These are phyloP conservation scores for Pseudopyricularia javanii DNA, from an alignment of 2,329 filamentous ascomycete genomes.

Conservation along the genomic window DNA sequence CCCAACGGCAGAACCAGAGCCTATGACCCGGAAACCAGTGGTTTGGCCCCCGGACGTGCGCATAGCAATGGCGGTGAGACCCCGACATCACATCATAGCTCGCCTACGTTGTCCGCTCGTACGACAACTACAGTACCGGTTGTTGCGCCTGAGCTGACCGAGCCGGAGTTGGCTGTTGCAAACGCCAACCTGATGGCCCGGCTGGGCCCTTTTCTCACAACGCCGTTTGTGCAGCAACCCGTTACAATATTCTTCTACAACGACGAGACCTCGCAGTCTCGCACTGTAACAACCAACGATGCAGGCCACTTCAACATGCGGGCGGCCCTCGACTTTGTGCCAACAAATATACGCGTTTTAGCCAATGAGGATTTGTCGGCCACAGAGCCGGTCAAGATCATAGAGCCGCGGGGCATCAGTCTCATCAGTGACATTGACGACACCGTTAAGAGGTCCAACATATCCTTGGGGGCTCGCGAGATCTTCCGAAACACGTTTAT, in stretches of 20 bases:
- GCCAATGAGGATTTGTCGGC: conserved; percentile 77
- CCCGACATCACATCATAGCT: conserved; percentile 25
- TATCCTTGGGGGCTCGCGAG: conserved; percentile 73
- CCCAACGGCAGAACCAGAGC: conserved; percentile 20
- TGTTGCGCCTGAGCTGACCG: conserved; percentile 44
- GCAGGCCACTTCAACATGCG: conserved; percentile 78
- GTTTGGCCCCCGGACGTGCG: conserved; percentile 12
- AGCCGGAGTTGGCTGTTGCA: conserved; percentile 64
- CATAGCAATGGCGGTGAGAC: conserved; percentile 16
- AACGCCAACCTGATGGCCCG: conserved; percentile 83
- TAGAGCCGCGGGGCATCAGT: conserved; percentile 70
- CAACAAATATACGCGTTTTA: conserved; percentile 77
- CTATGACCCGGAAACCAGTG: conserved; percentile 9
- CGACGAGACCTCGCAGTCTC: conserved; percentile 65
- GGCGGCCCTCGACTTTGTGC: conserved; percentile 76
- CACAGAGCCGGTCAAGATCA: conserved; percentile 65
- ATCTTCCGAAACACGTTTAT: conserved; percentile 96
- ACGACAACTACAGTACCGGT: conserved; percentile 19
- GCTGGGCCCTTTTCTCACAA: conserved; percentile 80
- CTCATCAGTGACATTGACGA: conserved; percentile 97
- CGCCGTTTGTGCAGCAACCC: conserved; percentile 61
- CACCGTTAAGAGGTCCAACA: conserved; percentile 92
- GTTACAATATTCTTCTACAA: conserved; percentile 97
- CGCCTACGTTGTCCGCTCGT: conserved; percentile 27
- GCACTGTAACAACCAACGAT: conserved; percentile 75